Evolutionary conservation across 2,329 filamentous ascomycete species (phyloP), one percentile per base, ranked within the genome.

Genomic region (Colletotrichum sp.): DNA sequence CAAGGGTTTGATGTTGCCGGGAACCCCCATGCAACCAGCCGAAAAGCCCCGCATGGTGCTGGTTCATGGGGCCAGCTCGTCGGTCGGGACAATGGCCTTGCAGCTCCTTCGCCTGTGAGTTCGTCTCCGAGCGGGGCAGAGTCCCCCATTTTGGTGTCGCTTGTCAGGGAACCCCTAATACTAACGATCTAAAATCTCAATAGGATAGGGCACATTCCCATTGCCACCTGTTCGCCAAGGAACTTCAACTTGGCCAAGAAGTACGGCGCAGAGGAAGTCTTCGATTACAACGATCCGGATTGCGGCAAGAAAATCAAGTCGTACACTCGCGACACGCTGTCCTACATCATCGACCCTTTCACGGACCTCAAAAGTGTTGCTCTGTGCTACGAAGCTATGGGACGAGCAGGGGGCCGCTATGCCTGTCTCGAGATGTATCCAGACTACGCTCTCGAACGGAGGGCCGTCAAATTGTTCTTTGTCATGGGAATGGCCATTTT

Each of bases 211-310:
- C 57, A 66, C 15, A 26, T 63, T 7, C 71, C 71, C 28, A 75
- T 79, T 26, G 82, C 87, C 0, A 89, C 87, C 1, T 87, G 86
- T 77, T 88, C 87, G 0, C 83, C 85, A 1, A 67, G 74, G 30
- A 90, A 88, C 76, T 84, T 84, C 62, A 83, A 84, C 4, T 82
- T 88, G 2, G 85, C 84, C 15, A 81, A 82, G 49, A 75, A 69
- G 1, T 85, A 82, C 49, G 89, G 89, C 2, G 89, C 89, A 1
- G 84, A 83, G 7, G 79, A 82, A 7, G 83, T 81, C 7, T 89
- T 90, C 78, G 87, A 91, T 79, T 88, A 90, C 78, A 79, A 80
- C 55, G 80, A 78, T 1, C 76, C 83, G 1, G 81, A 79, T 1
- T 85, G 82, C 71, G 84, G 78, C 49, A 13, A 36, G 24, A 60